Percentiles rank a stretch among this genome's conserved stretches.
Conservation (phyloP, 306 rosid genomes). For the Quillaja saponaria region DNA sequence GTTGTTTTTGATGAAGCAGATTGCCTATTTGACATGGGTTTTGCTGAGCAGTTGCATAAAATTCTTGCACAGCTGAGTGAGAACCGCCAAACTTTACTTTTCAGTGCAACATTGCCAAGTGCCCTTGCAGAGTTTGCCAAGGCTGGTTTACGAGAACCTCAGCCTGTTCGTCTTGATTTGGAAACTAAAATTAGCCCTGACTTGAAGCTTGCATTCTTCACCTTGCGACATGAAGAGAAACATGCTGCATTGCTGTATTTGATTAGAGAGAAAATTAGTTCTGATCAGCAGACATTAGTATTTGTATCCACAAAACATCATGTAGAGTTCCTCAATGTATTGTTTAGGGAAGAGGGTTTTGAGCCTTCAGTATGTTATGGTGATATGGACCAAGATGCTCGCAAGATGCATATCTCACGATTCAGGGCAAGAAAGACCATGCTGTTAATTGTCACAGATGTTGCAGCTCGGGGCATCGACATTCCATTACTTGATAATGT, state of each 20-base stretch:
- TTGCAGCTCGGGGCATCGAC: conserved; percentile 95
- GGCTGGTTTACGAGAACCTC: conserved; percentile 93
- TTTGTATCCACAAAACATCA: conserved; percentile 91
- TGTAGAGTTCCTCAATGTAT: conserved; percentile 70
- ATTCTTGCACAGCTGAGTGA: conserved; percentile 80
- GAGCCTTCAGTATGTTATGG: conserved; percentile 92
- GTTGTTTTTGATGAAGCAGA: conserved; percentile 96
- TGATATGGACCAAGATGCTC: conserved; percentile 99
- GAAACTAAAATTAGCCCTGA: conserved; percentile 92
- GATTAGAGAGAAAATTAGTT: conserved; percentile 71
- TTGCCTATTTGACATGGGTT: conserved; percentile 83
- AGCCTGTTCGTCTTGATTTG: conserved; percentile 79
- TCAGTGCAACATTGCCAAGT: conserved; percentile 87
- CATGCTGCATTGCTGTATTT: conserved; percentile 68
- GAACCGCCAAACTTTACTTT: conserved; percentile 85
- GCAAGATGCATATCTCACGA: conserved; percentile 74
- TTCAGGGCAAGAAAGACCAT: conserved; percentile 88
- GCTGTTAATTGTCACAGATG: conserved; percentile 88
- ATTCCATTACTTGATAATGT: conserved; percentile 97
- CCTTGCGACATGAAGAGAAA: conserved; percentile 83
- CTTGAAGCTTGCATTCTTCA: conserved; percentile 75
- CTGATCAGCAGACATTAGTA: conserved; percentile 78
- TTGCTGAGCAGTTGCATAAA: conserved; percentile 80
- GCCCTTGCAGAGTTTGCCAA: conserved; percentile 97
- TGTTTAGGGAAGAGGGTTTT: conserved; percentile 81